phyloP scores from a whole-genome alignment of 2,329 filamentous ascomycete genomes.

The Aspergillus chevalieri region DNA sequence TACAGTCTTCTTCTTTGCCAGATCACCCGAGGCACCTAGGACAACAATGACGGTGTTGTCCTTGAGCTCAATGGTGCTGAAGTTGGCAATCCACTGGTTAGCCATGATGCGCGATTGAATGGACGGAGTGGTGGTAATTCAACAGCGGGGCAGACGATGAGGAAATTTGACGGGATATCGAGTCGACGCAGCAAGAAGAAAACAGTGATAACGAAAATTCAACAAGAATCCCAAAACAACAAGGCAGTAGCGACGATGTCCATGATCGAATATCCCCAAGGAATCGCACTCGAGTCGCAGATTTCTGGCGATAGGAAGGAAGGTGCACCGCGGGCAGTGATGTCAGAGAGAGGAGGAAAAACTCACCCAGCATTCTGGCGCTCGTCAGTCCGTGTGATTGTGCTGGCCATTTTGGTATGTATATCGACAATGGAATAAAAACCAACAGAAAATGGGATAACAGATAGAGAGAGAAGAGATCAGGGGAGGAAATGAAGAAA shows the following conservation, averaged over 20 bases:
- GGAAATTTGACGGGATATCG: neutral
- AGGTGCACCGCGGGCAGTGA: slow-evolving; percentile 24
- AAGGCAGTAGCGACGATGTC: too few species aligned
- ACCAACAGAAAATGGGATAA: slow-evolving; percentile 13
- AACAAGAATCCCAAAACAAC: neutral
- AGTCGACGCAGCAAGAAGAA: slow-evolving; percentile 1
- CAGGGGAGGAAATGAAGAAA: slow-evolving; percentile 18
- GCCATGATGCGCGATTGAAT: slow-evolving; percentile 5
- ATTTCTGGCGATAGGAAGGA: slow-evolving; percentile 1
- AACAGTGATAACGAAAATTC: slow-evolving; percentile 1
- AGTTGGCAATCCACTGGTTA: slow-evolving; percentile 34
- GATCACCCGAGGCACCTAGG: slow-evolving; percentile 90
- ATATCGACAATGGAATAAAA: slow-evolving; percentile 7
- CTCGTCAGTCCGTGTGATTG: slow-evolving; percentile 46
- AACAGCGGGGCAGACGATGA: slow-evolving; percentile 3
- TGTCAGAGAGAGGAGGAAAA: slow-evolving; percentile 28
- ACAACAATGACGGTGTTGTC: slow-evolving; percentile 97
- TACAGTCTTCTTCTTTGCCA: slow-evolving; percentile 99
- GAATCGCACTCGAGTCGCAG: too few species aligned
- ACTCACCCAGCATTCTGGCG: slow-evolving; percentile 49
- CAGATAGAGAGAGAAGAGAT: slow-evolving; percentile 13
- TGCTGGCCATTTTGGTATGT: slow-evolving; percentile 43
- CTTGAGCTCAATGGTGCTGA: slow-evolving; percentile 87
- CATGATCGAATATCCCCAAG: too few species aligned
- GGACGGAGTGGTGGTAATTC: slow-evolving; percentile 1